Percentiles rank a stretch among this genome's conserved stretches.
These are phyloP conservation scores for Mrakia blollopis DNA, from an alignment of 768 basidiomycete genomes.

Conservation along the genomic window DNA sequence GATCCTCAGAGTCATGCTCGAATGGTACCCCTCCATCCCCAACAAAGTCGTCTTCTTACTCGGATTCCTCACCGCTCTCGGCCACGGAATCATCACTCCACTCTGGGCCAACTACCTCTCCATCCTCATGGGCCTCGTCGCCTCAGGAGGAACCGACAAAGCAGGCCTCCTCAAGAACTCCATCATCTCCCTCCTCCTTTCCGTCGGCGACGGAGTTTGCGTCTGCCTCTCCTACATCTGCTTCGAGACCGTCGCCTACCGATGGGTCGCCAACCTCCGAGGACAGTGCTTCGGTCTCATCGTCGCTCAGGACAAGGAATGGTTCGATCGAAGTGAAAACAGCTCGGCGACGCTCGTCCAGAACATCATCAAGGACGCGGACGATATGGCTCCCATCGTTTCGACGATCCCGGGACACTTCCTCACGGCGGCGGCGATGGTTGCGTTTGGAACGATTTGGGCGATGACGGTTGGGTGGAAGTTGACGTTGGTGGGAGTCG, in stretches of 20 bases:
- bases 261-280: slow-evolving; percentile 69
- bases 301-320: slow-evolving; percentile 74
- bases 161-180: slow-evolving; percentile 36
- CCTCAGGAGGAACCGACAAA: slow-evolving; percentile 40
- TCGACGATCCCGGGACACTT: slow-evolving; percentile 66
- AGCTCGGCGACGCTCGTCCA: slow-evolving; percentile 61
- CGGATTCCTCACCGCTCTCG: slow-evolving; percentile 64
- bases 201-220: slow-evolving; percentile 69
- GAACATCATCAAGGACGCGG: slow-evolving; percentile 76
- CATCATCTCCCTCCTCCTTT: slow-evolving; percentile 56
- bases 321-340: slow-evolving; percentile 71
- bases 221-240: slow-evolving; percentile 70
- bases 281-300: slow-evolving; percentile 55
- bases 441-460: slow-evolving; percentile 79
- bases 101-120: slow-evolving; percentile 88
- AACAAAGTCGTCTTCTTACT: slow-evolving; percentile 63
- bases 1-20: slow-evolving; percentile 36
- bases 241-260: slow-evolving; percentile 68
- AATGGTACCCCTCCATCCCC: slow-evolving; percentile 66
- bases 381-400: slow-evolving; percentile 76
- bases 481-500: slow-evolving; percentile 82
- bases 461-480: slow-evolving; percentile 85
- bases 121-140: slow-evolving; percentile 57
- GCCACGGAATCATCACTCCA: slow-evolving; percentile 80
- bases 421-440: slow-evolving; percentile 72